Evolutionary conservation across 164 flowering plant species (phyloP).

Genomic region (Annona cherimola): DNA sequence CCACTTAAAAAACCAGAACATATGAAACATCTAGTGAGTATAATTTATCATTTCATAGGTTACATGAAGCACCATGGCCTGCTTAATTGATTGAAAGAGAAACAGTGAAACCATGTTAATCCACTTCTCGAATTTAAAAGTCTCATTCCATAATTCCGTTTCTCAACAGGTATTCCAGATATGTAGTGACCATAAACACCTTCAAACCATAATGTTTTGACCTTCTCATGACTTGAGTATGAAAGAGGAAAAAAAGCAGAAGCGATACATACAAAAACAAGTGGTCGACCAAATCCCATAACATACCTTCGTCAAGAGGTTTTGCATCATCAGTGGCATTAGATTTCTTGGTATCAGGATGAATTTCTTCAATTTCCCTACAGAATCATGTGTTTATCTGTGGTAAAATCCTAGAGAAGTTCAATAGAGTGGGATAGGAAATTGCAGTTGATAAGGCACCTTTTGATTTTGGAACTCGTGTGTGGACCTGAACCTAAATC

Average conservation of each 20-base stretch:
- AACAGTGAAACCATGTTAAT: too few species aligned
- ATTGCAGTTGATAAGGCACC: background rate
- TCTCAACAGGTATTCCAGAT: too few species aligned
- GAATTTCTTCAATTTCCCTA: conserved; percentile 22
- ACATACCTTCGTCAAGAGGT: conserved; percentile 19
- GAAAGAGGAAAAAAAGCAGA: background rate
- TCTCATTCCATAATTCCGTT: too few species aligned
- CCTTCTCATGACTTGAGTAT: too few species aligned
- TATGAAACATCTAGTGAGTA: too few species aligned
- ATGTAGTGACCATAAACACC: too few species aligned
- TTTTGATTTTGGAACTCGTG: conserved; percentile 5
- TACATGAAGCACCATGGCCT: too few species aligned
- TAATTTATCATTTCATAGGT: too few species aligned
- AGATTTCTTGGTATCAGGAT: conserved; percentile 5
- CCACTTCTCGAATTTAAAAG: too few species aligned
- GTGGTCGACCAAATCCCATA: background rate
- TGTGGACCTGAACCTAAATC: conserved; percentile 16
- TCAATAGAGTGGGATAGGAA: background rate
- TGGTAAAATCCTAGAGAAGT: background rate
- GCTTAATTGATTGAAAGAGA: too few species aligned
- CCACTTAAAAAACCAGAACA: too few species aligned
- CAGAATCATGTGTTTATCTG: background rate
- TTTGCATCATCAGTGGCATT: conserved; percentile 17
- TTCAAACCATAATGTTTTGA: too few species aligned
- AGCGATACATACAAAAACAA: background rate